Percentiles rank a stretch among this genome's conserved stretches.
Conservation (phyloP, 1,139 yeast species). For the Suhomyces yuchorum region DNA sequence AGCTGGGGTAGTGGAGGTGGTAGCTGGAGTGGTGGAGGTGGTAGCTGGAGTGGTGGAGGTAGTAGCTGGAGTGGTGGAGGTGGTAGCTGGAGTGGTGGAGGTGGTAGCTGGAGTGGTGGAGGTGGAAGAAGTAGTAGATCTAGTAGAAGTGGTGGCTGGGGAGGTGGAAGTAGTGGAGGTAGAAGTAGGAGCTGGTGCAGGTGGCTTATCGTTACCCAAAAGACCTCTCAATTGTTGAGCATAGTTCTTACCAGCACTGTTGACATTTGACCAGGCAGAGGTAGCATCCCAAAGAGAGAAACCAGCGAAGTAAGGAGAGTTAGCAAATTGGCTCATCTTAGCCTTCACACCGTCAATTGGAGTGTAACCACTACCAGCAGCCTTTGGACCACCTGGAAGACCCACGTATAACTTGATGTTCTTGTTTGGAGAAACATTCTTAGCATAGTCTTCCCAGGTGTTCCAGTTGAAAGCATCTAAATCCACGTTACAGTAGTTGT, state of each 20-base stretch:
- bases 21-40: constrained; percentile 5
- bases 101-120: constrained; percentile 5
- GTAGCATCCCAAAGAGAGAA: constrained; percentile 86
- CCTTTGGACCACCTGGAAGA: constrained; percentile 67
- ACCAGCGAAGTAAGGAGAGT: constrained; percentile 67
- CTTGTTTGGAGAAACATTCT: constrained; percentile 62
- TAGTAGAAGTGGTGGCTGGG: constrained; percentile 6
- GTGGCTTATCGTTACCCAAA: constrained; percentile 9
- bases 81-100: constrained; percentile 2
- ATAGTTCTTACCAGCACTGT: constrained; percentile 15
- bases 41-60: constrained; percentile 9
- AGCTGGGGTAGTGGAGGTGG: constrained; percentile 5
- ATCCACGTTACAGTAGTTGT: constrained; percentile 75
- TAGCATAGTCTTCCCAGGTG: constrained; percentile 77
- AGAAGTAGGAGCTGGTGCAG: constrained; percentile 8
- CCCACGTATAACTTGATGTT: constrained; percentile 69
- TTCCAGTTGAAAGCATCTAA: constrained; percentile 71
- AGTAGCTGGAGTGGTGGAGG: constrained; percentile 4
- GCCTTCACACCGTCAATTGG: constrained; percentile 22
- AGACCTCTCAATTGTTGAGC: constrained; percentile 20
- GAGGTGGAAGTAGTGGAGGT: constrained; percentile 7
- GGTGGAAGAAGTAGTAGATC: constrained; percentile 7
- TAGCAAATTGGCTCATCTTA: constrained; percentile 34
- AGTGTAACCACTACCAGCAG: constrained; percentile 68
- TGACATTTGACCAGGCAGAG: constrained; percentile 35